phyloP scores from a whole-genome alignment of 257 asterid genomes.

The Petunia secreta region DNA sequence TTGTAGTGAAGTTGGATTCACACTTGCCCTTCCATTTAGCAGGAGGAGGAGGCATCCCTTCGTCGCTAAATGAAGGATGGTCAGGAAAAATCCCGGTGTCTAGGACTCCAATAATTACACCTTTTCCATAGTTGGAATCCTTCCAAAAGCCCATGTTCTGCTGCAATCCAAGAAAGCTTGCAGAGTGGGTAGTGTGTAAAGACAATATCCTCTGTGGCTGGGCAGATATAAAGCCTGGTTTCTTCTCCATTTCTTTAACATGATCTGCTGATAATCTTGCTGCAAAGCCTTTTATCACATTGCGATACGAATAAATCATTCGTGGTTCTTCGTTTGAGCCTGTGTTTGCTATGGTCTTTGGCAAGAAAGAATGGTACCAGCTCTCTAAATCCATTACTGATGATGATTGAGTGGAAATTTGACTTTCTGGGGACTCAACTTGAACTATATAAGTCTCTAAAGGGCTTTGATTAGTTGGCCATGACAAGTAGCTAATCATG shows the following conservation, averaged over 20 bases:
- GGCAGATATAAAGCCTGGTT: slow-evolving; percentile 32
- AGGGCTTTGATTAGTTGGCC: background rate
- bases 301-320: slow-evolving; percentile 32
- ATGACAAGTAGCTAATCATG: background rate
- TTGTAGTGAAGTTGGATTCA: background rate
- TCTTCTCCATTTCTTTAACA: slow-evolving; percentile 30
- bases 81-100: slow-evolving; percentile 39
- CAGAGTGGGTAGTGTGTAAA: slow-evolving; percentile 31
- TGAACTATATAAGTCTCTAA: slow-evolving; percentile 42
- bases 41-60: slow-evolving; percentile 35
- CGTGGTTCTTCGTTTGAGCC: slow-evolving; percentile 24
- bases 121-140: slow-evolving; percentile 34
- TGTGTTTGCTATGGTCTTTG: background rate
- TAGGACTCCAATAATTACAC: slow-evolving; percentile 39
- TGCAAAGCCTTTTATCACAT: slow-evolving; percentile 38
- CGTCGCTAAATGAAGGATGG: slow-evolving; percentile 34
- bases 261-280: slow-evolving; percentile 32
- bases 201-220: background rate
- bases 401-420: slow-evolving; percentile 3
- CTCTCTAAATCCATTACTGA: slow-evolving; percentile 12
- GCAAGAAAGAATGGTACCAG: slow-evolving; percentile 39
- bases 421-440: slow-evolving; percentile 26
- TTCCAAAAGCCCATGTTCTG: slow-evolving; percentile 28
- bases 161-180: slow-evolving; percentile 28
- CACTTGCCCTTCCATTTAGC: slow-evolving; percentile 43